These are phyloP conservation scores for Talaromyces funiculosus DNA, from an alignment of 2,329 filamentous ascomycete species.

Conservation along the genomic window DNA sequence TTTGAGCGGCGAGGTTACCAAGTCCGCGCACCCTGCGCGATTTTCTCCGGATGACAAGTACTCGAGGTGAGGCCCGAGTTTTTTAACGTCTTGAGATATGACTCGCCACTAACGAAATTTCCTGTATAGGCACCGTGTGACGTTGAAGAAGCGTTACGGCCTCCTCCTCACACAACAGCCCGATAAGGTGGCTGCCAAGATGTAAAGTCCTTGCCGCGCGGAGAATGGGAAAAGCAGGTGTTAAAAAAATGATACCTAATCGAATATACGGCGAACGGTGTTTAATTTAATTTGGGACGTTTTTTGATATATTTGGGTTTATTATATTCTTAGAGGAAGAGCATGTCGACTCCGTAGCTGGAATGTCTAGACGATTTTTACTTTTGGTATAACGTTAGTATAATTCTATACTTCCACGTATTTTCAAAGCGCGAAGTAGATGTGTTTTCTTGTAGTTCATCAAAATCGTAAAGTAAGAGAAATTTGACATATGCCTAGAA, in stretches of 20 bases:
- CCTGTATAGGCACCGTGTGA: slow-evolving; percentile 70
- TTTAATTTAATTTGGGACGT: slow-evolving; percentile 19
- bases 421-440: background rate
- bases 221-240: slow-evolving; percentile 3
- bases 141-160: slow-evolving; percentile 87
- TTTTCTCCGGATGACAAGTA: slow-evolving; percentile 99
- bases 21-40: slow-evolving; percentile 89
- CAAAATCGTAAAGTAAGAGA: background rate
- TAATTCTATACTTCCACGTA: background rate
- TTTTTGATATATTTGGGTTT: slow-evolving; percentile 12
- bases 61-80: slow-evolving; percentile 61
- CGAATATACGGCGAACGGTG: slow-evolving; percentile 33
- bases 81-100: too few relatives aligned
- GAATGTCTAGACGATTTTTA: background rate
- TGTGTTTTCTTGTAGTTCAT: background rate
- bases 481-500: background rate
- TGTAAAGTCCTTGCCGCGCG: slow-evolving; percentile 20
- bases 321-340: background rate
- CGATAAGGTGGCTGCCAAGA: slow-evolving; percentile 28
- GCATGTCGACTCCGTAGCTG: background rate
- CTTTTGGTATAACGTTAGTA: background rate
- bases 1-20: slow-evolving; percentile 73
- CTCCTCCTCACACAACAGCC: slow-evolving; percentile 75
- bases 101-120: background rate
- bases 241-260: slow-evolving; percentile 15